These are phyloP conservation scores for Fusarium sublunatum DNA, from an alignment of 2,329 filamentous ascomycete species.

Conservation along the genomic window DNA sequence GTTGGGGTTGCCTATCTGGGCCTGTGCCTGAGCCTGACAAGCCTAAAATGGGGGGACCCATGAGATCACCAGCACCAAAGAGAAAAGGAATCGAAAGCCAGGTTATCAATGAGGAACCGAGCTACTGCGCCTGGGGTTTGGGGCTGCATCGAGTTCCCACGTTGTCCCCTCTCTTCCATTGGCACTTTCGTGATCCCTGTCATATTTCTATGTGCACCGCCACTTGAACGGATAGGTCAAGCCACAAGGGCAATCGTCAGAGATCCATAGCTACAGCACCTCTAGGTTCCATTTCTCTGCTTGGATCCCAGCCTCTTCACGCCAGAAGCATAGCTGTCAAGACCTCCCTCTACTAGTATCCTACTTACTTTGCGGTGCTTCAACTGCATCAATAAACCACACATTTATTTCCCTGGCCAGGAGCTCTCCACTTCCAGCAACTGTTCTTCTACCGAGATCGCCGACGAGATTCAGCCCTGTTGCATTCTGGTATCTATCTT, in stretches of 20 bases:
- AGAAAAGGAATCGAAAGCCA: conserved; percentile 14
- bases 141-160: conserved; percentile 28
- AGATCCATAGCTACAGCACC: conserved; percentile 11
- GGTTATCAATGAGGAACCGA: conserved; percentile 16
- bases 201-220: conserved; percentile 19
- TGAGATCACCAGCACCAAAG: conserved; percentile 30
- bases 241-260: conserved; percentile 25
- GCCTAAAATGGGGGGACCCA: conserved; percentile 26
- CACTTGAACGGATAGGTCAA: conserved; percentile 17
- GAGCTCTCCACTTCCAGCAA: neutral
- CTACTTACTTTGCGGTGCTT: too few relatives aligned
- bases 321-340: conserved; percentile 14
- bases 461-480: neutral
- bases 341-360: conserved; percentile 3
- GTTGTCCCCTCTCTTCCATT: conserved; percentile 27
- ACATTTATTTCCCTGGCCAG: neutral
- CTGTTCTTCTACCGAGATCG: neutral
- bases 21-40: conserved; percentile 22
- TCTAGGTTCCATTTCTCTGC: conserved; percentile 16
- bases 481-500: neutral
- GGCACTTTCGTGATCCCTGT: conserved; percentile 21
- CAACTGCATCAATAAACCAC: neutral
- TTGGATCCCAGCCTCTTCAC: conserved; percentile 25
- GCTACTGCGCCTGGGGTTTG: conserved; percentile 15
- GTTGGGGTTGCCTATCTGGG: conserved; percentile 20